These are phyloP conservation scores for Ephemerocybe angulata DNA, from an alignment of 768 basidiomycete species.

Conservation along the genomic window DNA sequence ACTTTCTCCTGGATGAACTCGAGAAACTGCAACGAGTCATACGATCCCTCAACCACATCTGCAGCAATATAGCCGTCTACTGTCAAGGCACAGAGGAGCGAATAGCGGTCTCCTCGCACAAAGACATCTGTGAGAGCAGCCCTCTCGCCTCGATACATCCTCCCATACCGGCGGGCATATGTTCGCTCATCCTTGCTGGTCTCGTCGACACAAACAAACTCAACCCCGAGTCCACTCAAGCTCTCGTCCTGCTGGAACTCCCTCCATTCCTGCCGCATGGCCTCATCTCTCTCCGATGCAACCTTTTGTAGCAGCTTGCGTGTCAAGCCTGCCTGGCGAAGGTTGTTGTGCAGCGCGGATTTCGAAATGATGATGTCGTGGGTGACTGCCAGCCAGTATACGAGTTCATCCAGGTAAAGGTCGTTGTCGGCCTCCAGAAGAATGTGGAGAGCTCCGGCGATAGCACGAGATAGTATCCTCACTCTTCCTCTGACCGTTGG, in stretches of 20 bases:
- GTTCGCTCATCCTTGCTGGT: conserved; percentile 32
- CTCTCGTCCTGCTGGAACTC: conserved; percentile 5
- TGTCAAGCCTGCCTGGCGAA: conserved; percentile 63
- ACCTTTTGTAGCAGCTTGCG: conserved; percentile 55
- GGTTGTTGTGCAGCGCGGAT: conserved; percentile 48
- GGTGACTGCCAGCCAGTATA: conserved; percentile 18
- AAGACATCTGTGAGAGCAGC: too few species aligned
- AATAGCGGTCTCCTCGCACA: too few species aligned
- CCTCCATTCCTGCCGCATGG: background rate
- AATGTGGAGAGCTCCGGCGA: conserved; percentile 16
- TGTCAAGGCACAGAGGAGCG: too few species aligned
- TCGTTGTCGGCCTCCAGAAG: conserved; percentile 15
- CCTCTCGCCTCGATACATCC: too few species aligned
- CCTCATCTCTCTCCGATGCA: conserved; percentile 20
- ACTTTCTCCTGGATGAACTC: too few species aligned
- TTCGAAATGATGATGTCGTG: conserved; percentile 20
- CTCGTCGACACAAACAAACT: conserved; percentile 23
- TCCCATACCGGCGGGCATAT: conserved; percentile 23
- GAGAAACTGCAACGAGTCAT: too few species aligned
- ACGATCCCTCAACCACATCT: too few species aligned
- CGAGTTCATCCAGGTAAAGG: conserved; percentile 19
- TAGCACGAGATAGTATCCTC: conserved; percentile 15
- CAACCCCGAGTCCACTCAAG: conserved; percentile 7
- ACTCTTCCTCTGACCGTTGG: conserved; percentile 14
- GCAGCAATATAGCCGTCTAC: too few species aligned